These are phyloP conservation scores for Tricholoma sp. DNA, from an alignment of 768 basidiomycete genomes.

Conservation along the genomic window DNA sequence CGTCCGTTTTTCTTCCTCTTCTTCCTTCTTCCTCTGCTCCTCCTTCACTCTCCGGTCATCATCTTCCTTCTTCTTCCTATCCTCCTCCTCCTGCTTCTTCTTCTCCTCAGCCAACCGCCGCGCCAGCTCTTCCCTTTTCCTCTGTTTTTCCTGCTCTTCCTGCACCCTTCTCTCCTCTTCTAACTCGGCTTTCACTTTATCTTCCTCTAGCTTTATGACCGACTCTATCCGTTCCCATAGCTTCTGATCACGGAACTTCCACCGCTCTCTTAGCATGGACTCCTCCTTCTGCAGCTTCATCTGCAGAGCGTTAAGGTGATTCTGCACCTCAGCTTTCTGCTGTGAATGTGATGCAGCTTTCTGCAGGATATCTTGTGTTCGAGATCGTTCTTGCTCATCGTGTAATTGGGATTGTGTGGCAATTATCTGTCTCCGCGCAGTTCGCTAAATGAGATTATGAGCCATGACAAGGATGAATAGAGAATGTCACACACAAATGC, in stretches of 20 bases:
- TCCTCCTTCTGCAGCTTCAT: slow-evolving; percentile 44
- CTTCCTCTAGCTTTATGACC: slow-evolving; percentile 61
- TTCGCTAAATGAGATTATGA: slow-evolving; percentile 25
- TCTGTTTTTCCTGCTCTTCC: slow-evolving; percentile 45
- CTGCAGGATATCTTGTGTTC: slow-evolving; percentile 25
- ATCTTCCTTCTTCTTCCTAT: slow-evolving; percentile 37
- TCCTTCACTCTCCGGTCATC: slow-evolving; percentile 35
- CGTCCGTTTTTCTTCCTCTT: slow-evolving; percentile 30
- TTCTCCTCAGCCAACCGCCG: slow-evolving; percentile 37
- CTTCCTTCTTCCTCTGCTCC: slow-evolving; percentile 29
- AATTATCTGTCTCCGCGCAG: slow-evolving; percentile 39
- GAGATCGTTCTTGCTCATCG: slow-evolving; percentile 43
- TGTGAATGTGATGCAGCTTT: slow-evolving; percentile 38
- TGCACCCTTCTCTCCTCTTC: slow-evolving; percentile 52
- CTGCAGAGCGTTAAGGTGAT: slow-evolving; percentile 36
- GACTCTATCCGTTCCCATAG: slow-evolving; percentile 57
- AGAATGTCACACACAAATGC: slow-evolving; percentile 38
- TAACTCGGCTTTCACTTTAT: slow-evolving; percentile 43
- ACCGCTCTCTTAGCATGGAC: slow-evolving; percentile 34
- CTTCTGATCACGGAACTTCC: slow-evolving; percentile 49
- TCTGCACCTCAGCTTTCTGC: slow-evolving; percentile 50
- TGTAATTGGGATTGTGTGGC: slow-evolving; percentile 26
- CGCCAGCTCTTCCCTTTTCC: slow-evolving; percentile 40
- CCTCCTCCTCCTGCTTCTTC: slow-evolving; percentile 44
- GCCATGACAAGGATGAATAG: neutral